A percentile compares a stretch with the other conserved stretches of the same genome.
Evolutionary conservation across 2,329 filamentous ascomycete genomes (phyloP).

Genomic region (Colletotrichum cuscutae): DNA sequence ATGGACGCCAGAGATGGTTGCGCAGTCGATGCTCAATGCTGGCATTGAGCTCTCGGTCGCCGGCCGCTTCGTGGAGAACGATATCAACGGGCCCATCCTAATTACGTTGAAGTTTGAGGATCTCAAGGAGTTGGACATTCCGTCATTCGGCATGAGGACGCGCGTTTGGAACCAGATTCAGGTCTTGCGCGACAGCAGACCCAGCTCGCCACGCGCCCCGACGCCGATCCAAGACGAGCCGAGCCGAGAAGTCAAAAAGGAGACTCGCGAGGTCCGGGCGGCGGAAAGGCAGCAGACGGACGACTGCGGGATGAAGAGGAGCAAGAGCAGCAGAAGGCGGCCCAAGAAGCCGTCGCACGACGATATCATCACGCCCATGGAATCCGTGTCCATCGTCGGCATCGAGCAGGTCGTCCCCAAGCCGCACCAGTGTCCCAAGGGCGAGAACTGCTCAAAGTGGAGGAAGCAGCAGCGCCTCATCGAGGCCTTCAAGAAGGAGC

Average conservation of each 20-base stretch:
- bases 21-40: constrained; percentile 86
- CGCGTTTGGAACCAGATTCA: constrained; percentile 85
- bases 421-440: constrained; percentile 85
- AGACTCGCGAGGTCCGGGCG: constrained; percentile 42
- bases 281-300: constrained; percentile 53
- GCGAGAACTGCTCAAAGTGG: constrained; percentile 86
- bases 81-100: constrained; percentile 89
- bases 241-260: constrained; percentile 59
- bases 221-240: constrained; percentile 72
- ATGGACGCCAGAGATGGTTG: constrained; percentile 82
- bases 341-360: constrained; percentile 57
- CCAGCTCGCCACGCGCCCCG: constrained; percentile 61
- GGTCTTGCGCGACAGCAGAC: constrained; percentile 68
- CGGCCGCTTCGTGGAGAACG: constrained; percentile 88
- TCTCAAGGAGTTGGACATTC: constrained; percentile 81
- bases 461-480: constrained; percentile 83
- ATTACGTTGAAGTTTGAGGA: constrained; percentile 94
- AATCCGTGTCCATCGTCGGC: constrained; percentile 90
- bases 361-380: constrained; percentile 79
- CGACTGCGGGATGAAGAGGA: constrained; percentile 47
- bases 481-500: constrained; percentile 77
- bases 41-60: constrained; percentile 82
- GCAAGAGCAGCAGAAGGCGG: constrained; percentile 52
- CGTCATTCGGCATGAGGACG: constrained; percentile 83
- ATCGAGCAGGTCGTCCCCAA: constrained; percentile 91